Conservation (phyloP, 768 basidiomycete species). For the Leccinum disarticulatum region DNA sequence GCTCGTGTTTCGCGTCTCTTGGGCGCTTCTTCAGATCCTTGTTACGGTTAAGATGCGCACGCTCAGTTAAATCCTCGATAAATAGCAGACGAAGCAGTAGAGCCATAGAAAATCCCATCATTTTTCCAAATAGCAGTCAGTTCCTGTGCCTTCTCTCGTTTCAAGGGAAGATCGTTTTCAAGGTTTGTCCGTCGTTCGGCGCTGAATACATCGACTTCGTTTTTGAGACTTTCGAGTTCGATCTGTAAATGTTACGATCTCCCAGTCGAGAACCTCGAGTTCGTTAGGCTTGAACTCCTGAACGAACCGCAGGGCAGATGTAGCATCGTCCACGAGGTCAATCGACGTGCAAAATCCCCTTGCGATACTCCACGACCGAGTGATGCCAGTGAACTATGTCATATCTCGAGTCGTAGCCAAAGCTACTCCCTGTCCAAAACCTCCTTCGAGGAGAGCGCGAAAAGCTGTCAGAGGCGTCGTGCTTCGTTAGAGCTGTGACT, state of each 20-base stretch:
- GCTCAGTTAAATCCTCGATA: slow-evolving; percentile 43
- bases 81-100: too few species aligned
- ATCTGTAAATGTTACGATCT: slow-evolving; percentile 84
- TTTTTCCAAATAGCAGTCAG: slow-evolving; percentile 73
- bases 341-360: slow-evolving; percentile 40
- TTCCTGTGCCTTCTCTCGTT: slow-evolving; percentile 59
- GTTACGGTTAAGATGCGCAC: slow-evolving; percentile 62
- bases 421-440: too few species aligned
- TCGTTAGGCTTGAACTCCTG: slow-evolving; percentile 89
- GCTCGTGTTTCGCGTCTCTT: slow-evolving; percentile 80
- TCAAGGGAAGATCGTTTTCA: slow-evolving; percentile 58
- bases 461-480: too few species aligned
- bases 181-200: slow-evolving; percentile 69
- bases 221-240: slow-evolving; percentile 86
- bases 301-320: slow-evolving; percentile 80
- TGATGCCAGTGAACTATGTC: too few species aligned
- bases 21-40: slow-evolving; percentile 73
- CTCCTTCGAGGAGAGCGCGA: too few species aligned
- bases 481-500: too few species aligned
- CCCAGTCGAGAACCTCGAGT: slow-evolving; percentile 77
- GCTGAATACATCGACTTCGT: slow-evolving; percentile 83
- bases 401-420: too few species aligned
- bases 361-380: too few species aligned
- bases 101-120: slow-evolving; percentile 36
- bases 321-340: slow-evolving; percentile 92